phyloP scores from a whole-genome alignment of 176 grass and related monocot genomes.

The Coix lacrymajobi region DNA sequence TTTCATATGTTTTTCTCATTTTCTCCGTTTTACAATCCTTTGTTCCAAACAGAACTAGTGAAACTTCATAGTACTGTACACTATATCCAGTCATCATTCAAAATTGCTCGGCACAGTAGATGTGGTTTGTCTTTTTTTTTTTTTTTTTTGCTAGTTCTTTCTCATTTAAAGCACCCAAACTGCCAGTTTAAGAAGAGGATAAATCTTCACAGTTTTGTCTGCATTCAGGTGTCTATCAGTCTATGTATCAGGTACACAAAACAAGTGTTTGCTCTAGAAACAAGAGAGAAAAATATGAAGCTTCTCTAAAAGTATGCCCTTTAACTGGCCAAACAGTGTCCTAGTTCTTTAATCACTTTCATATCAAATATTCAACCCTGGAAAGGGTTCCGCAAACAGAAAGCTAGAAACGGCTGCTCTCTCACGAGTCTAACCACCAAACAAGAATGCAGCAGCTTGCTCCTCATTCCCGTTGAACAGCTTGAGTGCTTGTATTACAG shows the following conservation, averaged over 20 bases:
- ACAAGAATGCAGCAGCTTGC: conserved; percentile 86
- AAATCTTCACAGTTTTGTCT: neutral
- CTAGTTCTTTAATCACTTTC: conserved; percentile 1
- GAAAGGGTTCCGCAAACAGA: neutral
- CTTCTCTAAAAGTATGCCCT: neutral
- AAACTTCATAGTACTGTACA: too few species aligned
- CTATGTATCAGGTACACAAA: neutral
- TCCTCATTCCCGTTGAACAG: conserved; percentile 89
- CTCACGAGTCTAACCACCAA: conserved; percentile 56
- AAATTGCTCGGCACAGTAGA: too few species aligned
- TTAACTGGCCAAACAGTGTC: neutral
- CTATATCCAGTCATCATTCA: too few species aligned
- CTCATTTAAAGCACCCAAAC: too few species aligned
- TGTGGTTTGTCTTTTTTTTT: too few species aligned
- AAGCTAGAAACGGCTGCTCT: neutral
- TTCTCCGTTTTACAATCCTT: too few species aligned
- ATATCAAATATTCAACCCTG: conserved; percentile 29
- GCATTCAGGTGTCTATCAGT: neutral
- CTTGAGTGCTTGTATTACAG: conserved; percentile 68
- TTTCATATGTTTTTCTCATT: too few species aligned
- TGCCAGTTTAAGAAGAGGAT: neutral
- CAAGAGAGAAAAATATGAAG: conserved; percentile 5
- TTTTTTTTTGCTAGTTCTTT: too few species aligned
- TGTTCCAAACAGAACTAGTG: too few species aligned
- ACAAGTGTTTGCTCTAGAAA: neutral